Conservation (phyloP, 306 rosid species). For the Arachis hypogaea region DNA sequence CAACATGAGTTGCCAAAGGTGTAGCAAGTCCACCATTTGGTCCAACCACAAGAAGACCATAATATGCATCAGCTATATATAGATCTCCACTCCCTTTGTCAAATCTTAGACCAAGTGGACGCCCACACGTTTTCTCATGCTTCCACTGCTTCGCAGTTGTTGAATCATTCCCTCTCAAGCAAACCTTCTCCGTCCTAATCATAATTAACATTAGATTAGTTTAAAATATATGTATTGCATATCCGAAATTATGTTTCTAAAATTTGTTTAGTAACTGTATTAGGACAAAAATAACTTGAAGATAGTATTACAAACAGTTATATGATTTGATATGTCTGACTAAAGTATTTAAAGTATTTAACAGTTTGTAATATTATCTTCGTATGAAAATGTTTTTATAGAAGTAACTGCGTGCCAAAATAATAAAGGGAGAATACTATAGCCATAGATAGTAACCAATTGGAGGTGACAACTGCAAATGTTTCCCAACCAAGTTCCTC, state of each 20-base stretch:
- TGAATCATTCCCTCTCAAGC: constrained; percentile 72
- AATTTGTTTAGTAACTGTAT: background rate
- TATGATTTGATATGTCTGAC: too few relatives aligned
- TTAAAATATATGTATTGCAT: background rate
- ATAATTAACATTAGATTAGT: too few relatives aligned
- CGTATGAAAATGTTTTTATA: too few relatives aligned
- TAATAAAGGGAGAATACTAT: too few relatives aligned
- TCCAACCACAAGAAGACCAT: constrained; percentile 84
- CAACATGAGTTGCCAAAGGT: constrained; percentile 67
- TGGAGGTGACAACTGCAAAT: constrained; percentile 75
- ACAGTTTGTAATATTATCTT: too few relatives aligned
- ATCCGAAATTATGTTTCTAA: background rate
- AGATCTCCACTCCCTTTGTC: constrained; percentile 67
- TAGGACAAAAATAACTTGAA: too few relatives aligned
- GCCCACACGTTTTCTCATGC: constrained; percentile 78
- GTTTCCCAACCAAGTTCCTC: constrained; percentile 84
- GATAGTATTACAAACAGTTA: background rate
- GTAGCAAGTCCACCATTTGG: constrained; percentile 81
- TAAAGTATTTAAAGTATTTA: too few relatives aligned
- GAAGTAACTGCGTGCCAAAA: too few relatives aligned
- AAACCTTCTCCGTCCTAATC: constrained; percentile 73
- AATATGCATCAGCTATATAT: constrained; percentile 86
- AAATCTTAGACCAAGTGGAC: constrained; percentile 88
- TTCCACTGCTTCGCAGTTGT: constrained; percentile 92
- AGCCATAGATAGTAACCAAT: constrained; percentile 50